A percentile compares a stretch with the other conserved stretches of the same genome.
These are phyloP conservation scores for Teunomyces funiuensis DNA, from an alignment of 805 yeast genomes.

Conservation along the genomic window DNA sequence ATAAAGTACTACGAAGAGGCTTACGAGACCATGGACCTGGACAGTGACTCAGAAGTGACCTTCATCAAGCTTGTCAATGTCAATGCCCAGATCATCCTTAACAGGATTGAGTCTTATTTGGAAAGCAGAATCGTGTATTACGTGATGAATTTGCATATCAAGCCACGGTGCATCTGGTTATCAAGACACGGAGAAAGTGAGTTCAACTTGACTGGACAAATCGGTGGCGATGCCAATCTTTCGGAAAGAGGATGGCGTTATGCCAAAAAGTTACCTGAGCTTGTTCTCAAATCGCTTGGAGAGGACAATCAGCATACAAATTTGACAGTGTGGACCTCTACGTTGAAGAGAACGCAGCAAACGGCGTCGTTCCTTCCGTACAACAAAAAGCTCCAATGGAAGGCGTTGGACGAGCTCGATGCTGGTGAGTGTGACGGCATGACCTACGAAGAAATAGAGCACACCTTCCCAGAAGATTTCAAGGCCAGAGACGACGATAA, in stretches of 20 bases:
- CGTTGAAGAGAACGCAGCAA: constrained; percentile 86
- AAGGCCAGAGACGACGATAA: constrained; percentile 94
- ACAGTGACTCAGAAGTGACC: constrained; percentile 61
- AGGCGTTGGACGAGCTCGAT: constrained; percentile 93
- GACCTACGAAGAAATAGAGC: constrained; percentile 87
- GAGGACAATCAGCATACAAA: constrained; percentile 49
- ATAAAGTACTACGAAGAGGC: constrained; percentile 70
- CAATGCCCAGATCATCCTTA: constrained; percentile 83
- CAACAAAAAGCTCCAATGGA: constrained; percentile 81
- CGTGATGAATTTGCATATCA: constrained; percentile 91
- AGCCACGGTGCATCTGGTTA: constrained; percentile 89
- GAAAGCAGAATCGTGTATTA: constrained; percentile 93
- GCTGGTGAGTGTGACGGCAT: constrained; percentile 98
- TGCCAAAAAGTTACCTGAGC: constrained; percentile 74
- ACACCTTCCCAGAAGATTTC: constrained; percentile 87
- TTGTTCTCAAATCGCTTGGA: constrained; percentile 67
- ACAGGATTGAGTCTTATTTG: constrained; percentile 81
- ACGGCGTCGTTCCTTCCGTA: constrained; percentile 83
- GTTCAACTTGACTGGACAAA: constrained; percentile 88
- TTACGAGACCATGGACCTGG: constrained; percentile 72
- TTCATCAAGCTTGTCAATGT: constrained; percentile 87
- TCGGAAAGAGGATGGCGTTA: constrained; percentile 83
- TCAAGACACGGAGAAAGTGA: constrained; percentile 95
- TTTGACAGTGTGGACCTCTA: constrained; percentile 94
- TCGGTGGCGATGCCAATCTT: constrained; percentile 91